A percentile compares a stretch with the other conserved stretches of the same genome.
Conservation (phyloP, 495 filamentous ascomycete genomes). For the Penicillium lagena region DNA sequence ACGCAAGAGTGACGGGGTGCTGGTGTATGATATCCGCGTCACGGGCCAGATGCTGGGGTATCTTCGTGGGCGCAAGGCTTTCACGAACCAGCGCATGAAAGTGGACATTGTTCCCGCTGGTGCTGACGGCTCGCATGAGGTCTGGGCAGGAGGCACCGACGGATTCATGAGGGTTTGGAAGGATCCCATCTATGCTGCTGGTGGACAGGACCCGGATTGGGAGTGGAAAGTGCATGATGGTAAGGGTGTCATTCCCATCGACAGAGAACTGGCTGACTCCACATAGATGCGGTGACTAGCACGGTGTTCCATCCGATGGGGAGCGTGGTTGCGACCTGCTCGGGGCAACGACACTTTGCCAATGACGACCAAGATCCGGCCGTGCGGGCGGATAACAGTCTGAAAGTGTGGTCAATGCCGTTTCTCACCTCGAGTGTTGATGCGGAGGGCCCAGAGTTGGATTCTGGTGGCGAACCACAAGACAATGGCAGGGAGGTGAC, state of each 20-base stretch:
- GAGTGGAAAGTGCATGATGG: constrained; percentile 54
- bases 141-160: constrained; percentile 82
- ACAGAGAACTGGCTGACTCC: constrained; percentile 7
- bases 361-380: constrained; percentile 4
- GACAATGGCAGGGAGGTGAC: not conserved
- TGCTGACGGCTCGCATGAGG: constrained; percentile 52
- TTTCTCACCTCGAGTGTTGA: constrained; percentile 6
- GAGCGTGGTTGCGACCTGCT: constrained; percentile 67
- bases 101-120: constrained; percentile 55
- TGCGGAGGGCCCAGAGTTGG: not conserved
- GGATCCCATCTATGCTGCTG: constrained; percentile 49
- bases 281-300: constrained; percentile 51
- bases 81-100: constrained; percentile 71
- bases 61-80: constrained; percentile 62
- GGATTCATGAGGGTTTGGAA: constrained; percentile 74
- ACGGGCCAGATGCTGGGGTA: constrained; percentile 61
- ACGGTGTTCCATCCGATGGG: constrained; percentile 61
- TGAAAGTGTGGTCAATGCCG: constrained; percentile 59
- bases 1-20: constrained; percentile 63
- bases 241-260: constrained; percentile 8
- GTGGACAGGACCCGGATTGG: constrained; percentile 47
- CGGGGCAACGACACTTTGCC: constrained; percentile 47
- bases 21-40: constrained; percentile 80
- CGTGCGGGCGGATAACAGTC: constrained; percentile 44
- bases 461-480: not conserved